Evolutionary conservation across 1,284 basidiomycete species (phyloP).

Genomic region (Phellopilus nigrolimitatus): DNA sequence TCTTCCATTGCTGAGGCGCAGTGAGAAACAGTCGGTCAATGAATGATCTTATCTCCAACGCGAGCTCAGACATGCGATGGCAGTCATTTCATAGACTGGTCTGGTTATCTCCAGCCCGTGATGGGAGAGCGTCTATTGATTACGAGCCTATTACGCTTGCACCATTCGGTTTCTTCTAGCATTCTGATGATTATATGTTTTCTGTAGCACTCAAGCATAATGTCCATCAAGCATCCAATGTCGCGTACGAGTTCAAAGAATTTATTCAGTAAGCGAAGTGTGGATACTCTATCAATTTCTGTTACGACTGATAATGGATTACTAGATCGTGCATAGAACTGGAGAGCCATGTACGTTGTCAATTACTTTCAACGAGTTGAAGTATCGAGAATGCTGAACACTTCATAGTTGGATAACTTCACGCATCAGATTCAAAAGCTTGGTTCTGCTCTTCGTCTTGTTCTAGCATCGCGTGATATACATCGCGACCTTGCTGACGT

Average conservation of each 20-base stretch:
- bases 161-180: too few relatives aligned
- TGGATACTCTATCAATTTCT: background rate
- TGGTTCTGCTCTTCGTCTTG: conserved; percentile 15
- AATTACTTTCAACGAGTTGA: background rate
- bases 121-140: too few relatives aligned
- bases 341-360: conserved; percentile 8
- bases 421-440: conserved; percentile 16
- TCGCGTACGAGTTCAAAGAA: conserved; percentile 12
- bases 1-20: too few relatives aligned
- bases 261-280: conserved; percentile 8
- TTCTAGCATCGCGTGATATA: conserved; percentile 8
- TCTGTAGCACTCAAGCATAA: background rate
- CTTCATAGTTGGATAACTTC: conserved; percentile 10
- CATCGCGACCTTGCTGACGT: conserved; percentile 2
- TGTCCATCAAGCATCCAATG: background rate
- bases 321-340: conserved; percentile 11
- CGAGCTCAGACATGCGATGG: too few relatives aligned
- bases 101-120: too few relatives aligned
- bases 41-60: too few relatives aligned
- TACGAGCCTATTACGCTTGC: too few relatives aligned
- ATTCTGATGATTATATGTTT: too few relatives aligned
- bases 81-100: too few relatives aligned
- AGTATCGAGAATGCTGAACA: background rate
- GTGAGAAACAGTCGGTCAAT: too few relatives aligned
- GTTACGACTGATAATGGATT: background rate